These are phyloP conservation scores for Boletus rubescentipes DNA, from an alignment of 768 basidiomycete genomes.

Conservation along the genomic window DNA sequence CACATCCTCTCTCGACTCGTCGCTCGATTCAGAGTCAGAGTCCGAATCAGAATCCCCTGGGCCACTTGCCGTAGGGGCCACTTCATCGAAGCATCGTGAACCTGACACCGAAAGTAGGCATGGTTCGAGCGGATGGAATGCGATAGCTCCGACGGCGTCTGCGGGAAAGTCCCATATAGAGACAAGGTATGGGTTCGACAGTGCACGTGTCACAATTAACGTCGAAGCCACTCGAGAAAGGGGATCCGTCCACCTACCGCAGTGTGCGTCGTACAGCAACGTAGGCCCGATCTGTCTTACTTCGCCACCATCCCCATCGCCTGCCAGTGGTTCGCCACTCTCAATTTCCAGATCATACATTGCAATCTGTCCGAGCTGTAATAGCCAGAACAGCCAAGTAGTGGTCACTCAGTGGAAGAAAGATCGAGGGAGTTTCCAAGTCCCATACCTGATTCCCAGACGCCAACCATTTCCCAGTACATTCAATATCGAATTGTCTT, in stretches of 20 bases:
- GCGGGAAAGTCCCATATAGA: neutral
- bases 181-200: neutral
- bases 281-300: constrained; percentile 25
- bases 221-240: neutral
- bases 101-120: constrained; percentile 68
- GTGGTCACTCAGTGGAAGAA: neutral
- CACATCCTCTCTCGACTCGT: neutral
- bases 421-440: neutral
- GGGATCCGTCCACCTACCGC: constrained; percentile 41
- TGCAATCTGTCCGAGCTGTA: constrained; percentile 56
- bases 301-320: constrained; percentile 1
- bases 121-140: constrained; percentile 67
- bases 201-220: neutral
- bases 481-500: constrained; percentile 74
- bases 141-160: constrained; percentile 76
- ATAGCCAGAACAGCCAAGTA: neutral
- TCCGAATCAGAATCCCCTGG: constrained; percentile 15
- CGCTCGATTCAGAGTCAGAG: constrained; percentile 17
- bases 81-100: constrained; percentile 63
- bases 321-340: neutral
- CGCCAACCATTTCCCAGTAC: constrained; percentile 59
- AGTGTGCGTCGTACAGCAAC: constrained; percentile 51
- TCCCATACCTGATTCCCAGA: constrained; percentile 65
- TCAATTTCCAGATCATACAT: constrained; percentile 51
- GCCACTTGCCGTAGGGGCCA: neutral